Conservation (phyloP, 2,329 filamentous ascomycete genomes). For the Pseudocercospora pini-densiflorae region DNA sequence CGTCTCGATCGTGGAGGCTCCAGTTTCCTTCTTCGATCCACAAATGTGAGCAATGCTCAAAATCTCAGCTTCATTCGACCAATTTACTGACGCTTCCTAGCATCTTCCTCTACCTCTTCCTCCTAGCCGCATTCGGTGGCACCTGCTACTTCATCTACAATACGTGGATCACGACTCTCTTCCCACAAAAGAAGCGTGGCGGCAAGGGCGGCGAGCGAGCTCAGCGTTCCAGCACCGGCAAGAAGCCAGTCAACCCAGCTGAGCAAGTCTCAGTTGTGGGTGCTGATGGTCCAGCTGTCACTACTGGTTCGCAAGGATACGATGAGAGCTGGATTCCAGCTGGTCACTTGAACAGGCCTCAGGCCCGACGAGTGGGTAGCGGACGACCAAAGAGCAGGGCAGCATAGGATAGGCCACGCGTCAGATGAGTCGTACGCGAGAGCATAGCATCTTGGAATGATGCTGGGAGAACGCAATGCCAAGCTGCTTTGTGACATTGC, state of each 20-base stretch:
- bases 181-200: conserved; percentile 75
- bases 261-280: conserved; percentile 67
- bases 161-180: conserved; percentile 95
- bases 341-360: conserved; percentile 84
- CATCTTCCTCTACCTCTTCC: conserved; percentile 96
- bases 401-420: conserved; percentile 22
- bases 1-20: conserved; percentile 85
- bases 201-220: conserved; percentile 69
- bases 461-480: not conserved
- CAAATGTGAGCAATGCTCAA: conserved; percentile 72
- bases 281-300: conserved; percentile 70
- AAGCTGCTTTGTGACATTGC: not conserved
- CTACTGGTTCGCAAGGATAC: conserved; percentile 74
- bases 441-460: not conserved
- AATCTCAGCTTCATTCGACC: not conserved
- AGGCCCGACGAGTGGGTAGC: conserved; percentile 66
- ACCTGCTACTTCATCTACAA: conserved; percentile 97
- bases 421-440: not conserved
- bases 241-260: conserved; percentile 68
- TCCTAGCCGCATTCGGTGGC: conserved; percentile 75
- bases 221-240: conserved; percentile 63
- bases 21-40: conserved; percentile 89
- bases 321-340: conserved; percentile 94
- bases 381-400: conserved; percentile 48
- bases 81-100: conserved; percentile 52